Conservation (phyloP, 1,284 basidiomycete species). For the Boletus mariae region DNA sequence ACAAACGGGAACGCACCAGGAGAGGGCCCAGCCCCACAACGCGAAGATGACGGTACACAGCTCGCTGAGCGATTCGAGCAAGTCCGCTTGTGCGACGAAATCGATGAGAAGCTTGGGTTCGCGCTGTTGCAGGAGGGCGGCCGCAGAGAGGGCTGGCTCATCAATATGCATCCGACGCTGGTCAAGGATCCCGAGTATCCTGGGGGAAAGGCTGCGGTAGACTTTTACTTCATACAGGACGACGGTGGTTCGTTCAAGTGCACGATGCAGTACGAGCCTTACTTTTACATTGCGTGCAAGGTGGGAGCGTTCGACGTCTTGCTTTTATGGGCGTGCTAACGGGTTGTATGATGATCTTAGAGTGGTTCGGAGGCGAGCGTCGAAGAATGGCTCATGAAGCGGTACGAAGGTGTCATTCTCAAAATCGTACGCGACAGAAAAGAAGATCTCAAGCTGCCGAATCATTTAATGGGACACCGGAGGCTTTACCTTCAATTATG, state of each 20-base stretch:
- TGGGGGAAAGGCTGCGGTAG: slow-evolving; percentile 84
- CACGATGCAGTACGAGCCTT: slow-evolving; percentile 91
- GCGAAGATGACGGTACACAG: slow-evolving; percentile 85
- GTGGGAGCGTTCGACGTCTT: slow-evolving; percentile 41
- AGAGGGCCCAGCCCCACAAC: slow-evolving; percentile 50
- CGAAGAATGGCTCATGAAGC: slow-evolving; percentile 95
- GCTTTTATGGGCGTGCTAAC: slow-evolving; percentile 2
- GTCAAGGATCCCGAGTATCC: slow-evolving; percentile 81
- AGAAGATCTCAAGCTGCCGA: slow-evolving; percentile 93
- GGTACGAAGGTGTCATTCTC: slow-evolving; percentile 84
- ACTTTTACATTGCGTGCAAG: slow-evolving; percentile 91
- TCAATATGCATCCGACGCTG: slow-evolving; percentile 98
- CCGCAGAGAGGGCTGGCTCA: slow-evolving; percentile 84
- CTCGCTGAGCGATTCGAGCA: slow-evolving; percentile 82
- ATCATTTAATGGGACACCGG: slow-evolving; percentile 91
- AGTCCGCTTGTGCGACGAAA: slow-evolving; percentile 72
- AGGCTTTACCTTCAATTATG: slow-evolving; percentile 86
- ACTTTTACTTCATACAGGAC: slow-evolving; percentile 98
- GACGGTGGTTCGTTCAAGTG: slow-evolving; percentile 96
- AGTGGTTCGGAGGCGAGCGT: slow-evolving; percentile 84
- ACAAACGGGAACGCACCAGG: slow-evolving; percentile 39
- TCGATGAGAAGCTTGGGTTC: slow-evolving; percentile 94
- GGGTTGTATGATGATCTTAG: slow-evolving; percentile 38
- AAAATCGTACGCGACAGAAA: slow-evolving; percentile 82
- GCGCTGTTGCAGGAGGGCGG: slow-evolving; percentile 71